Conservation (phyloP, 352 stramenopile genomes). For the Pythium inflatum region DNA sequence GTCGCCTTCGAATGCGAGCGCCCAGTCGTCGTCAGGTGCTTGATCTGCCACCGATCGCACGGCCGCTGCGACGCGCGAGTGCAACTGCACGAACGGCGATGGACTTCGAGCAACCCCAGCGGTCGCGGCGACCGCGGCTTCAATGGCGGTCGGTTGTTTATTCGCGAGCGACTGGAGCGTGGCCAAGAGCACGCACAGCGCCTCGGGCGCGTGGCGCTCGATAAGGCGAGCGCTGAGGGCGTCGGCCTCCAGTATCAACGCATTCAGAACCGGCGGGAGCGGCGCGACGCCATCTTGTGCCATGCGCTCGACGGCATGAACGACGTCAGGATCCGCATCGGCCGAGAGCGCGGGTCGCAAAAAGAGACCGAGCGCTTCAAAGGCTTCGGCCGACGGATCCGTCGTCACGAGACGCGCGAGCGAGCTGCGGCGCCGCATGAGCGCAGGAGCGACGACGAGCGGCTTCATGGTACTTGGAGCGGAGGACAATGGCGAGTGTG, state of each 20-base stretch:
- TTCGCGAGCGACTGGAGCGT: neutral
- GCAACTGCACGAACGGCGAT: neutral
- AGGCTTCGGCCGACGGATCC: neutral
- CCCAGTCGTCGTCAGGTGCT: neutral
- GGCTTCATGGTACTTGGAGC: neutral
- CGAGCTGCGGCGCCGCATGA: neutral
- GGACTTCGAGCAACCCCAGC: neutral
- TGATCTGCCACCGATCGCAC: neutral
- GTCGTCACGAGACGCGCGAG: neutral
- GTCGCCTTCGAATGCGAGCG: slow-evolving; percentile 8
- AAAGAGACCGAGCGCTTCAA: slow-evolving; percentile 13
- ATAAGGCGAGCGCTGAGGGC: neutral
- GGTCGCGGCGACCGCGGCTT: slow-evolving; percentile 6
- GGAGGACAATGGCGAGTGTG: no score
- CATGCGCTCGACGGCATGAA: slow-evolving; percentile 11
- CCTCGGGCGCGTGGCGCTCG: neutral
- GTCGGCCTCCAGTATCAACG: neutral
- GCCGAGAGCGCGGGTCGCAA: neutral
- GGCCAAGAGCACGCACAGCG: slow-evolving; percentile 20
- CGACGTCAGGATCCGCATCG: neutral
- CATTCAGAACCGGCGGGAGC: neutral
- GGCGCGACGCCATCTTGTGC: slow-evolving; percentile 3
- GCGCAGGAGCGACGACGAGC: neutral
- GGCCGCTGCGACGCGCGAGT: neutral
- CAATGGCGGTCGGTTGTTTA: neutral